Evolutionary conservation across 306 rosid genomes (phyloP).

Genomic region (Glycyrrhiza uralensis): DNA sequence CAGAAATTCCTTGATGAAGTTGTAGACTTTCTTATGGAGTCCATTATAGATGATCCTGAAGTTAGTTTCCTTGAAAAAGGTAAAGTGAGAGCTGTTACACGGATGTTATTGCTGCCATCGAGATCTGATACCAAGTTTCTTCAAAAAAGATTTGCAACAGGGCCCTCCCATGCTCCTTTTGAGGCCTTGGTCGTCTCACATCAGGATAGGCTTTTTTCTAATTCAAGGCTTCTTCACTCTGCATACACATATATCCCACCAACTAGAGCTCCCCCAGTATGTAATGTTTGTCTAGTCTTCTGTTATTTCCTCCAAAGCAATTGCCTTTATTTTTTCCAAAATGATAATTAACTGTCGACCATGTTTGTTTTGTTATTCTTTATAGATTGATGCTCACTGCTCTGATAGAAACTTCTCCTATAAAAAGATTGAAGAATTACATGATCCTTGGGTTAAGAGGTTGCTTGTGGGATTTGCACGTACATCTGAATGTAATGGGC

Average conservation of each 20-base stretch:
- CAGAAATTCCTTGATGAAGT: conserved; percentile 49
- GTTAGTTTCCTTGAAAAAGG: conserved; percentile 48
- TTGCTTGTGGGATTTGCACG: conserved; percentile 85
- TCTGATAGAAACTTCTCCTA: conserved; percentile 74
- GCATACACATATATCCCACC: conserved; percentile 78
- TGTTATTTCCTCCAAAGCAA: neutral
- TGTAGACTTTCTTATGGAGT: conserved; percentile 46
- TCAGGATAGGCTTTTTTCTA: conserved; percentile 62
- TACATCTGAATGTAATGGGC: conserved; percentile 80
- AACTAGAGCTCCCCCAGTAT: conserved; percentile 88
- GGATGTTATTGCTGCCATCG: conserved; percentile 78
- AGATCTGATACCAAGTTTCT: conserved; percentile 49
- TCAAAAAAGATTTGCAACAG: conserved; percentile 53
- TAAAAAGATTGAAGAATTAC: conserved; percentile 74
- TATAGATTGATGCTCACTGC: conserved; percentile 66
- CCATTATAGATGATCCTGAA: conserved; percentile 43
- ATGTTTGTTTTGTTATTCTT: conserved; percentile 26
- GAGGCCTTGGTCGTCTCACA: conserved; percentile 72
- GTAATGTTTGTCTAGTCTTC: conserved; percentile 20
- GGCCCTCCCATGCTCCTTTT: conserved; percentile 63
- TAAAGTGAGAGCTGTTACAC: conserved; percentile 66
- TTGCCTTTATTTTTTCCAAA: neutral
- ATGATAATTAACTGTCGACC: conserved; percentile 5
- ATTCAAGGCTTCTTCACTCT: conserved; percentile 73
- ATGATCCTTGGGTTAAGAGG: conserved; percentile 82